Base-by-base conservation (phyloP, 2,329 filamentous ascomycete genomes). In the Phyllosticta citriasiana region DNA sequence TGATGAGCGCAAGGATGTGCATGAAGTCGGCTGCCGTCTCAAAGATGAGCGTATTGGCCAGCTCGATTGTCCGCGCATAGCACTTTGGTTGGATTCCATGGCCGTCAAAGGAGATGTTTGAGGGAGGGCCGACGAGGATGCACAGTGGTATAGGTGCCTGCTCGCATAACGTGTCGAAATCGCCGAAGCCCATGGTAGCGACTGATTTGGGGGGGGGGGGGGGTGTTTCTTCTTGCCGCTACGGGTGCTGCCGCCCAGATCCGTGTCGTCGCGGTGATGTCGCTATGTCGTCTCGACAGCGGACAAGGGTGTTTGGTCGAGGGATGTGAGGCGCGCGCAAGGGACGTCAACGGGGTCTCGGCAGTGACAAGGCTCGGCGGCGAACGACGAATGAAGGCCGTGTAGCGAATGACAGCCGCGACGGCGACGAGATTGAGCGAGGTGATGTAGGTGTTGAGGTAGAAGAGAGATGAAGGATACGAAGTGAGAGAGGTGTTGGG, bases 41-140 rank as follows among this genome's bases (percentile, higher is more conserved):
- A 74, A 99, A 99, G 71, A 99, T 99, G 78, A 97, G 93, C 51
- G 94, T 99, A 78, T 99, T 99, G 67, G 92, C 94, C 67, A 97
- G 77, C 76, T 97, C 92, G 74, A 99, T 93, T 70, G 94, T 95
- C 63, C 94, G 87, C 63, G 94, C 89, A 78, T 93, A 97, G 80
- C 94, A 99, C 71, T 86, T 84, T 62, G 94, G 86, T 73, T 96
- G 88, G 66, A 97, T 94, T 67, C 91, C 89, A 12, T 87, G 83
- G 62, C 83, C 82, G 66, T 81, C 83, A 22, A 84, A 82, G 24
- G 84, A 82, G 66, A 91, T 84, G 35, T 82, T 79, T 30, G 85
- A 85, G 68, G 88, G 84, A 54, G 87, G 83, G 19, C 94, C 94
- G 67, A 99, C 84, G 61, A 91, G 82, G 58, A 90, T 85, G 77